A percentile compares a stretch with the other conserved stretches of the same genome.
Conservation (phyloP, 1,284 basidiomycete genomes). For the Sphaerobolus stellatus region DNA sequence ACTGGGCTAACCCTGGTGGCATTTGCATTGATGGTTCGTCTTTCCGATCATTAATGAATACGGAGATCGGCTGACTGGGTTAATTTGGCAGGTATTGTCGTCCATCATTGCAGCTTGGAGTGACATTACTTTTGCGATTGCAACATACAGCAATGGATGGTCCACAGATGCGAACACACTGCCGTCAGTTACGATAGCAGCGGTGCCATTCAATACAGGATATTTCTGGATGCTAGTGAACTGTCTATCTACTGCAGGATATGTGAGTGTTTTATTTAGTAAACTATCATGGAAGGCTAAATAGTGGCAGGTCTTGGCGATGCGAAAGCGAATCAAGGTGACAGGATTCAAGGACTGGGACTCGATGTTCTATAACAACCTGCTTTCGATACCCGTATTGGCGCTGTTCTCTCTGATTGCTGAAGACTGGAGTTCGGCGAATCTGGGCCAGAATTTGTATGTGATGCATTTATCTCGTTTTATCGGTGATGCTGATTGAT, state of each 20-base stretch:
- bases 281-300: constrained; percentile 10
- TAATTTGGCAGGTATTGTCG: constrained; percentile 74
- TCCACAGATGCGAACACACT: constrained; percentile 42
- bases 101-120: constrained; percentile 96
- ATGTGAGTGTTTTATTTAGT: constrained; percentile 56
- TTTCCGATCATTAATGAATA: neutral
- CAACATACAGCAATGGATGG: constrained; percentile 32
- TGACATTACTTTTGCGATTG: constrained; percentile 60
- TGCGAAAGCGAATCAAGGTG: constrained; percentile 96
- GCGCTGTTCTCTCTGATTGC: constrained; percentile 79
- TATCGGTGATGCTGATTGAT: constrained; percentile 12
- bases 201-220: constrained; percentile 72
- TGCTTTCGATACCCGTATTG: constrained; percentile 92
- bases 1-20: constrained; percentile 86
- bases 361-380: constrained; percentile 99
- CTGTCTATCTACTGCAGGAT: constrained; percentile 88
- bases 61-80: neutral
- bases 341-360: constrained; percentile 99
- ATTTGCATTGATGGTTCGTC: constrained; percentile 87
- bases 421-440: constrained; percentile 89
- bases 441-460: constrained; percentile 85
- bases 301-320: constrained; percentile 73
- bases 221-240: constrained; percentile 98
- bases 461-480: constrained; percentile 24
- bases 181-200: constrained; percentile 49